A percentile compares a stretch with the other conserved stretches of the same genome.
Conservation (phyloP, 2,329 filamentous ascomycete genomes). For the Trichophyton simii region DNA sequence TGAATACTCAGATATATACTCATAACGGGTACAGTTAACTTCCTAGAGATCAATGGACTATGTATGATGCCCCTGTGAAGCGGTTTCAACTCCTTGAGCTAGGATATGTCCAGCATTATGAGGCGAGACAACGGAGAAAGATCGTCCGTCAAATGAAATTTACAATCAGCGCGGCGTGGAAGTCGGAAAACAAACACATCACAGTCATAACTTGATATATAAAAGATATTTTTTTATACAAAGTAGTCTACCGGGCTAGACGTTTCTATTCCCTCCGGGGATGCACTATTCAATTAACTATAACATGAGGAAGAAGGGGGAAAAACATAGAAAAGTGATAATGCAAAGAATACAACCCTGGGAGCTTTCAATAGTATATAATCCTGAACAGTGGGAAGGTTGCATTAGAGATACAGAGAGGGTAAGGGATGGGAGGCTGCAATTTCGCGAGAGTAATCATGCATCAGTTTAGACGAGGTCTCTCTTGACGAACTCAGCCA, state of each 20-base stretch:
- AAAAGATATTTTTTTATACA: not conserved
- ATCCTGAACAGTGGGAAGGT: not conserved
- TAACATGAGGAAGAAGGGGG: not conserved
- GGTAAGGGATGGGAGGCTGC: not conserved
- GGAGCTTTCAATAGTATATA: not conserved
- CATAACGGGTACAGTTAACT: too few species aligned
- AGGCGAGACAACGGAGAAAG: too few species aligned
- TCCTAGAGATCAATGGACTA: too few species aligned
- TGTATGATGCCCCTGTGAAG: too few species aligned
- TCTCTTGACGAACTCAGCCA: slow-evolving; percentile 88
- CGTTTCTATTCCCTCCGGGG: slow-evolving; percentile 1
- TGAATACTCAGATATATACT: too few species aligned
- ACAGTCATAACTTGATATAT: not conserved
- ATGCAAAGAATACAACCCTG: slow-evolving; percentile 3
- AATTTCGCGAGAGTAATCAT: not conserved
- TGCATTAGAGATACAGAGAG: not conserved
- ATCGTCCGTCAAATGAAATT: not conserved
- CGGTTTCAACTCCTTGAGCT: too few species aligned
- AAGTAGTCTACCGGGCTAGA: not conserved
- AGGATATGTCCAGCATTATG: too few species aligned
- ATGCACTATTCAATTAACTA: slow-evolving; percentile 4
- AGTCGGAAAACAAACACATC: not conserved
- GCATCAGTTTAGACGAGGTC: slow-evolving; percentile 59
- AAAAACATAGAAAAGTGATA: not conserved
- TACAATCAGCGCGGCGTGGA: not conserved